Base-by-base conservation (phyloP, 129 eudicot genomes). In the Tanacetum coccineum region DNA sequence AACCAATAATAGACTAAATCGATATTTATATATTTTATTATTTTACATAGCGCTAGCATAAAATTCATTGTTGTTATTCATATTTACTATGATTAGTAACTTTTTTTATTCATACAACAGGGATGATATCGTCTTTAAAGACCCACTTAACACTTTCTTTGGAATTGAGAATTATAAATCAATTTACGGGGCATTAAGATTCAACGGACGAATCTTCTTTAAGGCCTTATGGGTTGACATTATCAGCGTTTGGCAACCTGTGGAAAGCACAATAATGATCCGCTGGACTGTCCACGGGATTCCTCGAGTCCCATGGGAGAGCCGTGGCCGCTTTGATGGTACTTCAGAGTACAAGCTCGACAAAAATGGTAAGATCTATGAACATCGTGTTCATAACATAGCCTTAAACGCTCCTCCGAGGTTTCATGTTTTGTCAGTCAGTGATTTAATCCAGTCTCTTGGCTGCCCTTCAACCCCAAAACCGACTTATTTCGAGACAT, bases 311-410 rank as follows among this genome's bases (percentile, higher is more conserved):
- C 97, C 93, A 4, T 91, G 93, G 95, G 95, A 91, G 72, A 81
- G 83, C 67, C 87, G 80, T 28, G 83, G 93, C 22, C 76, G 95
- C 53, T 91, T 87, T 70, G 95, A 91, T 78, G 97, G 80, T 30
- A 85, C 85, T 71, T 91, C 97, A 13, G 93, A 87, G 78, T 91
- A 91, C 86, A 91, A 87, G 64, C 88, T 91, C 18, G 97, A 91
- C 54, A 83, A 81, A 70, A 71, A 72, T 51, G 97, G 95, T 52
- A 91, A 85, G 68, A 85, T 91, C 22, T 87, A 76, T 49, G 85
- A 82, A 79, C 97, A 91, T 65, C 82, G 80, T 55, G 95, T 88
- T 70, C 87, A 85, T 81, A 88, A 88, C 55, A 85, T 88, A 76
- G 97, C 90, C 60, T 66, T 85, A 36, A 85, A 83, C 15, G 68